A percentile compares a stretch with the other conserved stretches of the same genome.
phyloP scores from a whole-genome alignment of 768 basidiomycete genomes.

The Boletus rex-veris region DNA sequence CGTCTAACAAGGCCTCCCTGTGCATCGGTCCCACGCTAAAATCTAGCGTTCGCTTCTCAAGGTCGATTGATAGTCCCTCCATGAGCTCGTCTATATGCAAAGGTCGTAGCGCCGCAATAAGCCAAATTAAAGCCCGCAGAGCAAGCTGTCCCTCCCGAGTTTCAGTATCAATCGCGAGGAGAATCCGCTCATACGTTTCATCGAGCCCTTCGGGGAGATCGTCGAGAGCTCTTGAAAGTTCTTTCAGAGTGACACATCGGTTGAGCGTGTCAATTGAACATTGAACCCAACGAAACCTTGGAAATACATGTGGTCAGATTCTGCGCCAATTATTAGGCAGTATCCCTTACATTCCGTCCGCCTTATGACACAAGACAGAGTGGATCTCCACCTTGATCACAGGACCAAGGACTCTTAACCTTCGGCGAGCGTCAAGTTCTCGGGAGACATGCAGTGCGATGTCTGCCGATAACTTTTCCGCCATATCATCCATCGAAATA shows the following conservation, averaged over 20 bases:
- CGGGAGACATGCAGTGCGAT: background rate
- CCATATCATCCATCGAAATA: background rate
- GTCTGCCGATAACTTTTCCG: background rate
- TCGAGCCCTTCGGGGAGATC: background rate
- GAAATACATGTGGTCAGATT: background rate
- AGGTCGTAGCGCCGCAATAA: conserved; percentile 2
- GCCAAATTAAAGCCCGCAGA: background rate
- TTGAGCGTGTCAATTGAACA: conserved; percentile 3
- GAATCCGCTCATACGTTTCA: conserved; percentile 5
- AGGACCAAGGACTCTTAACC: background rate
- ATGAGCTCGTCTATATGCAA: background rate
- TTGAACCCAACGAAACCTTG: conserved; percentile 4
- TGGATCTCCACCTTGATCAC: background rate
- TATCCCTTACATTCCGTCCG: background rate
- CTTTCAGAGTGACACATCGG: background rate
- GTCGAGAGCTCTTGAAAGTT: background rate
- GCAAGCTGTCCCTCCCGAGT: background rate
- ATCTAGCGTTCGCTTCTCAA: background rate
- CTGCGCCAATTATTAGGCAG: no score
- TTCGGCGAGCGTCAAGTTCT: background rate
- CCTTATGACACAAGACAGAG: background rate
- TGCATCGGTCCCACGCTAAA: conserved; percentile 1
- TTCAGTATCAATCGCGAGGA: background rate
- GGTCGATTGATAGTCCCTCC: background rate
- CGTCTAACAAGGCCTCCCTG: background rate